Base-by-base conservation (phyloP, 352 stramenopile species). In the Phytopythium ostracodes region DNA sequence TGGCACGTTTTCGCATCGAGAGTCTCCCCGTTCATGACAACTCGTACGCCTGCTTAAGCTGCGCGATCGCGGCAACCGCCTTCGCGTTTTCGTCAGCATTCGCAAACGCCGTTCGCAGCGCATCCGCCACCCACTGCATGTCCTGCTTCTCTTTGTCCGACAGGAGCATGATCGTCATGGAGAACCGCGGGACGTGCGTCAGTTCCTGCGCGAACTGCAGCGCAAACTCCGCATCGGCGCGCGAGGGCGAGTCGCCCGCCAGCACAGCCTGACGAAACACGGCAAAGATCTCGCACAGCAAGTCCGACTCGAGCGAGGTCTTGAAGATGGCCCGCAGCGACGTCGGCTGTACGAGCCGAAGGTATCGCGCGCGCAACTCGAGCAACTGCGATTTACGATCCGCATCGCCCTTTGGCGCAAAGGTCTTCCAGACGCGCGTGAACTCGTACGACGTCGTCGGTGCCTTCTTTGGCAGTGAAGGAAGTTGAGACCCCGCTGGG, bases 81-180 rank as follows among this genome's bases (percentile, higher is more conserved):
- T 65, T 60, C 17, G 40, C 11, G 12, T 50, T 43, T 11, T 65
- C 46, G 33, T 64, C 68, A 44, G 31, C 22, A 20, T 50, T 49
- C 24, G 63, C 57, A 14, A 54, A 15, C 15, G 62, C 38, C 2
- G 52, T 25, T 31, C 73, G 63, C 49, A 84, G 56, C 27, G 65
- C 50, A 4, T 71, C 55, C 2, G 84, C 15, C 0, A 90, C 78
- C 72, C 76, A 86, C 24, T 38, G 25, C 31, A 87, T 75, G 50
- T 91, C 80, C 12, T 68, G 53, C 50, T 89, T 89, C 46, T 95
- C 84, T 9, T 62, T 70, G 17, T 67, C 71, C 3, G 72, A 87
- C n/a, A 96, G 54, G 20, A 96, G 85, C 83, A 94, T 88, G 44
- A 92, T 64, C 0, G 73, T 79, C 83, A 96, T 91, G 63, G 74